Evolutionary conservation across 2,329 filamentous ascomycete genomes (phyloP), one percentile per base, ranked within the genome.

Genomic region (Microdochium trichocladiopsis): DNA sequence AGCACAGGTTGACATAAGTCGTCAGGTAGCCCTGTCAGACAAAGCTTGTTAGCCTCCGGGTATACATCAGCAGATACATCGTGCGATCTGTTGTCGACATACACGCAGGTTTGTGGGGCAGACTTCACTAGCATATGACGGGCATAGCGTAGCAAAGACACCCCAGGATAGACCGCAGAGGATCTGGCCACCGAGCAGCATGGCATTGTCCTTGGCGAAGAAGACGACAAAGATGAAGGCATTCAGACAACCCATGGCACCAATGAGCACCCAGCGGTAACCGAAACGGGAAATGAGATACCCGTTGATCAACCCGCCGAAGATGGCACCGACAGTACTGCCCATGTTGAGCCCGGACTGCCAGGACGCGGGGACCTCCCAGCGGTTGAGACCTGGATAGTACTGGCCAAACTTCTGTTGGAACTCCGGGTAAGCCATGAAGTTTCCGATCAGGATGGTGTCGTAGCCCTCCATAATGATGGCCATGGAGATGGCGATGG

Each of bases 1-100:
- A 77, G 52, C 73, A 77, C 51, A 77, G 61, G 53, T 76, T 76
- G 21, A 72, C 69, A 52, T 72, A 75, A 0, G 68, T 71, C 0
- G 72, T 74, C 25, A 78, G 60, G 37, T 70, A 70, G 11, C 50
- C 50, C 47, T 22, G 37, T 28, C 23, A 37, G 14, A 11, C 36
- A 18, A 14, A 41, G 14, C 33, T 8, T 16, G 14, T 37, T n/a
- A 37, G 33, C 18, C 12, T 16, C 33, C 18, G 6, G 33, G 33
- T 37, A 11, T 37, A 37, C 33, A 4, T 37, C 18, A 16, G 5
- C 14, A 11, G 12, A 16, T 11, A 11, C 14, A 8, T 9, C 8
- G 28, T 8, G 28, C 28, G 8, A 14, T 11, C 14, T 37, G 6
- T 37, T 6, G 33, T 37, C 18, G 18, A 22, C 41, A 21, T 45